These are phyloP conservation scores for Raddia guianensis DNA, from an alignment of 176 grass and related monocot species.

Conservation along the genomic window DNA sequence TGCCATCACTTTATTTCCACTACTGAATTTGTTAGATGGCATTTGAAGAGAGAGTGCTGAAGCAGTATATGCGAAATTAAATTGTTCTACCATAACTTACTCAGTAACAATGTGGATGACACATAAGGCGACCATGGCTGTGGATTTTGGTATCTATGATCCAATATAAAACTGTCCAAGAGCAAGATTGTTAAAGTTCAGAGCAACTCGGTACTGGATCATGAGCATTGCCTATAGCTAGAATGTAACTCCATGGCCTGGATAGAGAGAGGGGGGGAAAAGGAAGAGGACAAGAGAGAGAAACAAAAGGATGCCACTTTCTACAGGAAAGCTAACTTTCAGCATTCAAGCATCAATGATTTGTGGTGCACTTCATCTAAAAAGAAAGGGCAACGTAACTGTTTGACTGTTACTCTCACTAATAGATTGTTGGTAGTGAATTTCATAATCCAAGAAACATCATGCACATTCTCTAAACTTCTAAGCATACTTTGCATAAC, in stretches of 20 bases:
- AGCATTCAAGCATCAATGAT: conserved; percentile 14
- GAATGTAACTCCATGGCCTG: conserved; percentile 4
- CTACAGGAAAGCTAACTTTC: conserved; percentile 26
- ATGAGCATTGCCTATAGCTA: conserved; percentile 5
- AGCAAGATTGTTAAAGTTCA: conserved; percentile 17
- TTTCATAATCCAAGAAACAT: not conserved
- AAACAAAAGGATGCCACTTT: conserved; percentile 4
- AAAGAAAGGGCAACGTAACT: not conserved
- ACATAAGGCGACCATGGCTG: not conserved
- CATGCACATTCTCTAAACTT: not conserved
- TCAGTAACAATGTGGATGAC: not conserved
- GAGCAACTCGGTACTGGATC: not conserved
- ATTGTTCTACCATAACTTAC: not conserved
- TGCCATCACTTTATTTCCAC: not conserved
- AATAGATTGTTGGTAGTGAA: not conserved
- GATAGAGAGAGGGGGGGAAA: not conserved
- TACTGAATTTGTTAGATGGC: not conserved
- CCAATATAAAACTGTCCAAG: conserved; percentile 13
- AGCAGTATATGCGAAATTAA: not conserved
- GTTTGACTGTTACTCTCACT: not conserved
- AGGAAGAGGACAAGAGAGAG: not conserved
- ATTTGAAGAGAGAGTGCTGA: not conserved
- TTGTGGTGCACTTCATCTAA: conserved; percentile 1
- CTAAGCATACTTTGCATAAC: not conserved
- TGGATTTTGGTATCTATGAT: not conserved